These are phyloP conservation scores for Alloteropsis semialata DNA, from an alignment of 176 grass and related monocot genomes.

Conservation along the genomic window DNA sequence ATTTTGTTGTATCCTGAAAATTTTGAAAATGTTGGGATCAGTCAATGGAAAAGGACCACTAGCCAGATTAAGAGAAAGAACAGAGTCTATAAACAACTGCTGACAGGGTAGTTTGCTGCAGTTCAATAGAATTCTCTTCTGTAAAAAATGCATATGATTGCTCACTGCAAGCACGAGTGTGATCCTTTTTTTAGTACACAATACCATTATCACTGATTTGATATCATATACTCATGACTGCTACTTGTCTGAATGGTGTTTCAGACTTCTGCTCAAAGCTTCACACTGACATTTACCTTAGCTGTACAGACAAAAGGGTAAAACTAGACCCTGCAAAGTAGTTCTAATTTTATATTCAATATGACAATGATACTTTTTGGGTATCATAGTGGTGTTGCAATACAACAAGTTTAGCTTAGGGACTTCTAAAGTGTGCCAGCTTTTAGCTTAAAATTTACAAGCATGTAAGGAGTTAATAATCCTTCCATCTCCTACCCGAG, in stretches of 20 bases:
- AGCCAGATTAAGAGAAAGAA: neutral
- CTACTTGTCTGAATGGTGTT: neutral
- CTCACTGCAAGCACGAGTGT: neutral
- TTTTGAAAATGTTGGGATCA: neutral
- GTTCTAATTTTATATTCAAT: neutral
- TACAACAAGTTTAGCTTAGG: neutral
- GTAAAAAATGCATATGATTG: neutral
- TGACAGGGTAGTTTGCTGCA: neutral
- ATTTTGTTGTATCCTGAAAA: conserved; percentile 23
- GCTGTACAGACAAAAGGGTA: neutral
- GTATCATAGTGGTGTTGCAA: neutral
- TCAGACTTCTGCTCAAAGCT: neutral
- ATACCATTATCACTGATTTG: neutral
- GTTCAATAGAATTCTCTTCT: neutral
- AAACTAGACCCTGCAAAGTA: neutral
- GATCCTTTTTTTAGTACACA: neutral
- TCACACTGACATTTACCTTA: neutral
- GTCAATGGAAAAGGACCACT: neutral
- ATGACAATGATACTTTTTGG: neutral
- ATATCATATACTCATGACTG: neutral
- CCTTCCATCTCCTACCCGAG: neutral
- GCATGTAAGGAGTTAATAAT: neutral
- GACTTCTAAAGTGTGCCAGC: neutral
- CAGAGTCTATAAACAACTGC: neutral
- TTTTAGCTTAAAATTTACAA: neutral